Conservation (phyloP, 768 basidiomycete genomes). For the Mycena filopes region DNA sequence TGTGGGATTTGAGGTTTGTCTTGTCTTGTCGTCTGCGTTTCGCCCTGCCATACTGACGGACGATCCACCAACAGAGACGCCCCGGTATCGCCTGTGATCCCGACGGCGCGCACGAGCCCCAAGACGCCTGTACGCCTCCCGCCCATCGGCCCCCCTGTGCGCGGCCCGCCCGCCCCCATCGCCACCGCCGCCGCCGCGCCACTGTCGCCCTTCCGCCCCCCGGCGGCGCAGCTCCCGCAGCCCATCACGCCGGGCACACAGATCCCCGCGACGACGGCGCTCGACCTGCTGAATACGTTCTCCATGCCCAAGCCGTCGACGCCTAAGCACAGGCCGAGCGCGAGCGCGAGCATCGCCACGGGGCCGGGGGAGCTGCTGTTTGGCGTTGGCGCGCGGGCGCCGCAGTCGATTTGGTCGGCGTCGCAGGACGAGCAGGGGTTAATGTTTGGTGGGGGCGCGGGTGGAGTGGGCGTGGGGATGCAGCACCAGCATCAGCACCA, state of each 20-base stretch:
- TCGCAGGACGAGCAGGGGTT: constrained; percentile 31
- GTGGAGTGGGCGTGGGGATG: not conserved
- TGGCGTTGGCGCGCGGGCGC: constrained; percentile 7
- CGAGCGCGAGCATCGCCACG: not conserved
- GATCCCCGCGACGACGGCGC: constrained; percentile 32
- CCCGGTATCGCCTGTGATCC: constrained; percentile 19
- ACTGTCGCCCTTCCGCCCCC: constrained; percentile 24
- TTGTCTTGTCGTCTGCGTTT: not conserved
- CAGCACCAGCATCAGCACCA: constrained; percentile 14
- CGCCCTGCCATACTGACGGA: not conserved
- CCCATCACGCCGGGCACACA: constrained; percentile 27
- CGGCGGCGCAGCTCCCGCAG: not conserved
- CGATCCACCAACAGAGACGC: constrained; percentile 13
- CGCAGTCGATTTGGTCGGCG: constrained; percentile 34
- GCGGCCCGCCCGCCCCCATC: not conserved
- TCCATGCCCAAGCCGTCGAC: constrained; percentile 16
- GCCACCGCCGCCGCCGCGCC: not conserved
- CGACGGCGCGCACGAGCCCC: constrained; percentile 29
- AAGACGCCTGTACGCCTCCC: constrained; percentile 27
- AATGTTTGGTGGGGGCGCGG: constrained; percentile 14
- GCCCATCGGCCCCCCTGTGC: constrained; percentile 18
- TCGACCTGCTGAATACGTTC: constrained; percentile 30
- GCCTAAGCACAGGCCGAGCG: not conserved
- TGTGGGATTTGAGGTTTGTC: constrained; percentile 76
- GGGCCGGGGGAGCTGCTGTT: constrained; percentile 19